These are phyloP conservation scores for Smittium culicis DNA, from an alignment of 371 early-diverging fungal species.

Conservation along the genomic window DNA sequence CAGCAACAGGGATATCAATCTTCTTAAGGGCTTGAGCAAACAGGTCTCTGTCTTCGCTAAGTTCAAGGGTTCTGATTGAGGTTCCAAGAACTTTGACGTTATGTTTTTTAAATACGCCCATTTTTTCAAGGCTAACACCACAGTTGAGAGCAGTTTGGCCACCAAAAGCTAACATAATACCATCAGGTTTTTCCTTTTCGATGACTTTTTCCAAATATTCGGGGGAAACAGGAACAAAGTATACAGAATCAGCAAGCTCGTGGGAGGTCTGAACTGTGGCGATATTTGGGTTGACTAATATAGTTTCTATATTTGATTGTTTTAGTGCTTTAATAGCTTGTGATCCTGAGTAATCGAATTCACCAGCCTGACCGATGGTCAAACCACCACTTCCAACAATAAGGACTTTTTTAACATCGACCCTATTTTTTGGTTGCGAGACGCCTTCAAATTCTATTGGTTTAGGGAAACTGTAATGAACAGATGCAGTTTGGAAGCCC, in stretches of 20 bases:
- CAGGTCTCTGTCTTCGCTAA: slow-evolving; percentile 87
- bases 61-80: slow-evolving; percentile 72
- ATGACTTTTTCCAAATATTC: slow-evolving; percentile 85
- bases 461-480: no score
- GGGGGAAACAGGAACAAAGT: slow-evolving; percentile 86
- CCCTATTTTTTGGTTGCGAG: no score
- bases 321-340: slow-evolving; percentile 94
- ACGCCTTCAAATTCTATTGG: no score
- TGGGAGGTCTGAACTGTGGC: slow-evolving; percentile 95
- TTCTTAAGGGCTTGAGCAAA: slow-evolving; percentile 70
- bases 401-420: slow-evolving; percentile 60
- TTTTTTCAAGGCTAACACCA: slow-evolving; percentile 71
- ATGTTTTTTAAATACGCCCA: slow-evolving; percentile 60
- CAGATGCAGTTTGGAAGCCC: no score
- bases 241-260: slow-evolving; percentile 86
- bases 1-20: slow-evolving; percentile 74
- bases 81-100: slow-evolving; percentile 89
- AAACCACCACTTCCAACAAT: slow-evolving; percentile 93
- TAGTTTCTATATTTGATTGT: slow-evolving; percentile 82
- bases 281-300: slow-evolving; percentile 92
- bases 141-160: slow-evolving; percentile 91
- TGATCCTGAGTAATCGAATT: slow-evolving; percentile 95
- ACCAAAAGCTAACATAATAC: slow-evolving; percentile 87
- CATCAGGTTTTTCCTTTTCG: slow-evolving; percentile 82
- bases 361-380: slow-evolving; percentile 95